Conservation (phyloP, 148 eudicot species). For the Chenopodium album region DNA sequence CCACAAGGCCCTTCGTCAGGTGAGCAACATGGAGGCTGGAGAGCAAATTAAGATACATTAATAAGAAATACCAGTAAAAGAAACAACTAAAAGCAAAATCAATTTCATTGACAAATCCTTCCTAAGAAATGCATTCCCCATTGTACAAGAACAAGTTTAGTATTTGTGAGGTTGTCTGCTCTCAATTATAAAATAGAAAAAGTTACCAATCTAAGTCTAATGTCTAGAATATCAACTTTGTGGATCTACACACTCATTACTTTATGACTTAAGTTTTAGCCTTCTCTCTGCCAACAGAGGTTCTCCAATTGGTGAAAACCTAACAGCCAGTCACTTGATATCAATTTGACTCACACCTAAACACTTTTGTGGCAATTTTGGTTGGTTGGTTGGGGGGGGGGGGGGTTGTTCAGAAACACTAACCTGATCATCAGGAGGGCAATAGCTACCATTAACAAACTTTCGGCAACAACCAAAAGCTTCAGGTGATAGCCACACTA, state of each 20-base stretch:
- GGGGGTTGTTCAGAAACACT: conserved; percentile 18
- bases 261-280: neutral
- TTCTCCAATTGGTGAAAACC: neutral
- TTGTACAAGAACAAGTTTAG: neutral
- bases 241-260: neutral
- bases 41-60: conserved; percentile 16
- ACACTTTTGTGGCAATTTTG: neutral
- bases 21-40: conserved; percentile 72
- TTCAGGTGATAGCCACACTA: conserved; percentile 79
- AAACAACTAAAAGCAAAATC: neutral
- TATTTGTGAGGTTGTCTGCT: neutral
- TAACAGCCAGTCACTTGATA: neutral
- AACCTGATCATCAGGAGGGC: conserved; percentile 86
- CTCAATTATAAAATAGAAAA: neutral
- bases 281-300: neutral
- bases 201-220: neutral
- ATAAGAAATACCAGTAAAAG: neutral
- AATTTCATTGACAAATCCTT: neutral
- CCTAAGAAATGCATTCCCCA: neutral
- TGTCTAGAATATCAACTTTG: neutral
- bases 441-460: conserved; percentile 56
- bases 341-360: neutral
- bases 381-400: neutral
- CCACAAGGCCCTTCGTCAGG: conserved; percentile 63
- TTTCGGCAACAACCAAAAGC: conserved; percentile 81